phyloP scores from a whole-genome alignment of 2,329 filamentous ascomycete species.

The Leptoxyphium fumago region DNA sequence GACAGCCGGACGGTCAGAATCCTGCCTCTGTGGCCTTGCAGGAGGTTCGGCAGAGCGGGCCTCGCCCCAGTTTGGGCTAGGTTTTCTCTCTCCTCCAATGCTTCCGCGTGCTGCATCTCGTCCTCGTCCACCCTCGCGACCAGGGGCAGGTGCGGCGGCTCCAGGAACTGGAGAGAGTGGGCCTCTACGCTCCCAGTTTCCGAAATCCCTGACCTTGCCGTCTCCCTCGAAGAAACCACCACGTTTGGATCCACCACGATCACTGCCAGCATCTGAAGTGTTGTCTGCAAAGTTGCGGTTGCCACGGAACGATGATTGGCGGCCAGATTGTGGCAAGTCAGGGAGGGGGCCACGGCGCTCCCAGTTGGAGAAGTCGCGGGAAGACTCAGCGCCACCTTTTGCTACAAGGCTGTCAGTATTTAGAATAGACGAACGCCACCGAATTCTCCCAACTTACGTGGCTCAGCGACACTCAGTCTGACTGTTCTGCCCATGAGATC shows the following conservation, averaged over 20 bases:
- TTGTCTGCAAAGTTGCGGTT: conserved; percentile 20
- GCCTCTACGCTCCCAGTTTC: conserved; percentile 90
- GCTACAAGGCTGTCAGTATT: conserved; percentile 36
- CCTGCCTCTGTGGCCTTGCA: conserved; percentile 63
- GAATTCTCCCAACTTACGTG: conserved; percentile 51
- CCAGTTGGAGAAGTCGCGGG: conserved; percentile 76
- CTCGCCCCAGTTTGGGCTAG: conserved; percentile 63
- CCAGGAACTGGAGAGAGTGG: conserved; percentile 59
- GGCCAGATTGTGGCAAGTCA: conserved; percentile 44
- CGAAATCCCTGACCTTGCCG: conserved; percentile 64
- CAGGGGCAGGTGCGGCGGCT: conserved; percentile 20
- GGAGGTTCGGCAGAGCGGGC: conserved; percentile 50
- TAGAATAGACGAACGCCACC: neutral
- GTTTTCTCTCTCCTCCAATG: conserved; percentile 37
- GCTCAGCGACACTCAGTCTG: conserved; percentile 89
- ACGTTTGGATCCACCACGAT: conserved; percentile 42
- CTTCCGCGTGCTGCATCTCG: conserved; percentile 22
- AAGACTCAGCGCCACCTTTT: conserved; percentile 65
- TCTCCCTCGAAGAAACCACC: conserved; percentile 55
- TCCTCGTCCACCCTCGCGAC: conserved; percentile 44
- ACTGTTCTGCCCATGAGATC: conserved; percentile 81
- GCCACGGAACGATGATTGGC: conserved; percentile 32
- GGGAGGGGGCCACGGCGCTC: conserved; percentile 81
- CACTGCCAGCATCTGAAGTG: conserved; percentile 36
- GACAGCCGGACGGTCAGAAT: conserved; percentile 45